Base-by-base conservation (phyloP, 2,329 filamentous ascomycete genomes). In the Hansfordia pulvinata region DNA sequence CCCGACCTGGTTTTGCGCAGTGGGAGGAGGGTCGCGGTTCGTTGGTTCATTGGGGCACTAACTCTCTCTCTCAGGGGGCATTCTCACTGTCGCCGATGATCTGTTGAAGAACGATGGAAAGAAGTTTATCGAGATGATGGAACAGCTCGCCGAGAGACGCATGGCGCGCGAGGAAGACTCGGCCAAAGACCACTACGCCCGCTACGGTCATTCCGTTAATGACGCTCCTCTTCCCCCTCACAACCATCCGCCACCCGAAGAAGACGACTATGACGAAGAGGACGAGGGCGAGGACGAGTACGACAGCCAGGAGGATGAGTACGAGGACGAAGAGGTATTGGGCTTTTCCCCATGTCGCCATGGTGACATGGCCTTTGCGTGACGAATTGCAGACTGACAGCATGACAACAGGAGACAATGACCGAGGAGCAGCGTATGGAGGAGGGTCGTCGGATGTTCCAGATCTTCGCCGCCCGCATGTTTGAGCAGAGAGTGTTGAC, bases 121-220 rank as follows among this genome's bases (percentile, higher is more conserved):
- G 56, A 93, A 93, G 49, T 98, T 98, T 60, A 98, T 98, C 55
- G 90, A 98, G 53, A 98, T 98, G 90, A 98, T 98, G 90, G 90
- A 98, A 54, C 88, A 96, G 58, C 69, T 98, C 43, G 90, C 90
- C 19, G 90, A 98, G 58, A 82, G 88, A 43, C 75, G 90, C 43
- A 94, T 98, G 88, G 83, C 86, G 47, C 78, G 90, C 41, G 88
- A 96, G 60, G 86, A 90, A 56, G 85, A 94, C 49, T n/a, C n/a
- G n/a, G 82, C 83, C 26, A 75, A 76, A 35, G 64, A 71, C 38
- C 62, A 69, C 40, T 63, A 75, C 46, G 63, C 76, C 30, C 65
- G 69, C 46, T 69, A 64, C 30, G 54, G 54, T 38, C 66, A 70
- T 45, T 52, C 50, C 35, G 50, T 70, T 33, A 77, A 79, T 54